These are phyloP conservation scores for Tuber borchii DNA, from an alignment of 495 filamentous ascomycete genomes.

Conservation along the genomic window DNA sequence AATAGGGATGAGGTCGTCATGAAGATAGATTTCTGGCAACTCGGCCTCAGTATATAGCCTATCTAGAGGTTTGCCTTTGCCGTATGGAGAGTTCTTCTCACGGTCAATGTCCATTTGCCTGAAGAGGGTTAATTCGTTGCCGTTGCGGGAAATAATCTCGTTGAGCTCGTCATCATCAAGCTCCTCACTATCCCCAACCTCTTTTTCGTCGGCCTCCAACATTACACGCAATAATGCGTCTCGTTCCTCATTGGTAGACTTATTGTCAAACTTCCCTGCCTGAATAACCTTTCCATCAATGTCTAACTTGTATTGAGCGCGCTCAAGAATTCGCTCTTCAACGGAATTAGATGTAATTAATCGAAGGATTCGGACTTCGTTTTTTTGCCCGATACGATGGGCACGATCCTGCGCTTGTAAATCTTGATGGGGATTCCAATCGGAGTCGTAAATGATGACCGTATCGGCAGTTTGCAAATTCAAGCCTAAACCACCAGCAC, in stretches of 20 bases:
- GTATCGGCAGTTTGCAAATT: constrained; percentile 97
- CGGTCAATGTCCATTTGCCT: constrained; percentile 73
- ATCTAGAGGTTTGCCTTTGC: constrained; percentile 54
- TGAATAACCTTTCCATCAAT: constrained; percentile 99
- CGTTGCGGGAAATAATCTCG: constrained; percentile 71
- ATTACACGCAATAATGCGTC: constrained; percentile 90
- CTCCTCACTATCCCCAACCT: constrained; percentile 77
- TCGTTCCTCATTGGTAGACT: constrained; percentile 95
- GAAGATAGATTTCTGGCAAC: constrained; percentile 85
- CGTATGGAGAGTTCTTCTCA: constrained; percentile 57
- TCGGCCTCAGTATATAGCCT: constrained; percentile 84
- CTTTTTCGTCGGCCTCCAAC: constrained; percentile 78
- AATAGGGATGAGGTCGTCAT: constrained; percentile 48
- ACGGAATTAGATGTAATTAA: constrained; percentile 95
- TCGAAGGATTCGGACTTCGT: constrained; percentile 92
- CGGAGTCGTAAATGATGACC: constrained; percentile 98
- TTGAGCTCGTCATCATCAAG: constrained; percentile 98
- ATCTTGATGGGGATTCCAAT: constrained; percentile 99
- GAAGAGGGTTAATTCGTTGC: constrained; percentile 64
- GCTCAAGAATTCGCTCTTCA: constrained; percentile 96
- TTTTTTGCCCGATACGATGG: constrained; percentile 99
- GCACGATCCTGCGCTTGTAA: constrained; percentile 98
- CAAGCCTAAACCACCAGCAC: constrained; percentile 93
- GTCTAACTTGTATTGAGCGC: constrained; percentile 93
- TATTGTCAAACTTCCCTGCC: constrained; percentile 98